Evolutionary conservation across 2,329 filamentous ascomycete species (phyloP).

Genomic region (Neonectria hederae): DNA sequence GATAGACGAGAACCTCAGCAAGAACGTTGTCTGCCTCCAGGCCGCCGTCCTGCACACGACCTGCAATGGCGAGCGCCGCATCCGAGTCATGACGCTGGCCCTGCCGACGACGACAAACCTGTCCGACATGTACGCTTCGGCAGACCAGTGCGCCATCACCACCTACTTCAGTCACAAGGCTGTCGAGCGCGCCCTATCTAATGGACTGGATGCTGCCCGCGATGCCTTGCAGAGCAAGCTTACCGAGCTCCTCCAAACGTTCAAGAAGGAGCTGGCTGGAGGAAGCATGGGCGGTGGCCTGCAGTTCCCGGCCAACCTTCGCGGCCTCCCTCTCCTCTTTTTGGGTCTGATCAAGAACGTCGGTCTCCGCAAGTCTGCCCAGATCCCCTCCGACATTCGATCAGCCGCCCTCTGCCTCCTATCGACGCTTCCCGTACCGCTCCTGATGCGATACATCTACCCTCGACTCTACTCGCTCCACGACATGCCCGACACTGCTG

Average conservation of each 20-base stretch:
- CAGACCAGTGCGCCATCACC: constrained; percentile 92
- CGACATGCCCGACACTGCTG: constrained; percentile 95
- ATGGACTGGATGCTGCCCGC: constrained; percentile 87
- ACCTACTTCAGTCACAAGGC: constrained; percentile 98
- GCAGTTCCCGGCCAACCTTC: constrained; percentile 92
- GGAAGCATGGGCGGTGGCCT: constrained; percentile 95
- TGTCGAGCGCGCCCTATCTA: constrained; percentile 87
- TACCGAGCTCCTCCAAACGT: constrained; percentile 91
- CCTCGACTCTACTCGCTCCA: constrained; percentile 86
- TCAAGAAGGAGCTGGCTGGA: constrained; percentile 95
- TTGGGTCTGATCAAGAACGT: constrained; percentile 96
- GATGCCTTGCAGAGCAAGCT: constrained; percentile 93
- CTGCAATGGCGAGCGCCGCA: constrained; percentile 95
- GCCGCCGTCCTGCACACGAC: constrained; percentile 96
- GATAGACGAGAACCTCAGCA: constrained; percentile 93
- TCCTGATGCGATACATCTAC: constrained; percentile 94
- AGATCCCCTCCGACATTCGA: constrained; percentile 92
- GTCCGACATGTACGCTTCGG: constrained; percentile 91
- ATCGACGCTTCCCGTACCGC: constrained; percentile 90
- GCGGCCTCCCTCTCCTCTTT: constrained; percentile 89
- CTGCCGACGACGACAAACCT: constrained; percentile 92
- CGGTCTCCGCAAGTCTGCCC: constrained; percentile 88
- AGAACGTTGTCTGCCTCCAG: constrained; percentile 92
- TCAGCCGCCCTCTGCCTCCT: constrained; percentile 92
- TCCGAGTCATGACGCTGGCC: constrained; percentile 91